Evolutionary conservation across 495 filamentous ascomycete genomes (phyloP), one percentile per base, ranked within the genome.

Genomic region (Tricharina praecox): DNA sequence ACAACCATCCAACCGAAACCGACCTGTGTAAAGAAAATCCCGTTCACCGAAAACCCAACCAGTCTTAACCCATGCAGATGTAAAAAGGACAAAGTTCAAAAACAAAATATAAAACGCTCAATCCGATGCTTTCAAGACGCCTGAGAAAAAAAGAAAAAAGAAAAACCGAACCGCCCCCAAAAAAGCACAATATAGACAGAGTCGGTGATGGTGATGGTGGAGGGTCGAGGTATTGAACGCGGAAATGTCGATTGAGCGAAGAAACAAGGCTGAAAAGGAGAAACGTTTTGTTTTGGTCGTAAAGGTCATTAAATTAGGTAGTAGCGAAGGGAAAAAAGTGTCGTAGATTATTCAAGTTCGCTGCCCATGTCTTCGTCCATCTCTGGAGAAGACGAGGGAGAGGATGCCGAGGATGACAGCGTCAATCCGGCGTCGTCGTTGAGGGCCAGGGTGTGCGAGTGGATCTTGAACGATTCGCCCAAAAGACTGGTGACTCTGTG

Each of bases 401-500:
- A 48, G 13, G 42, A 25, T 45, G 38, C 38, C 13, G 58, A 60
- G 15, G 57, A 59, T 9, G 58, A 60, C 47, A 58, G 50, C 4
- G 56, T 59, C 50, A 61, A 53, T 25, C 58, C 58, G 36, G 51
- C 83, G 60, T 94, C 92, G 56, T 93, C 86, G 63, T 93, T 94
- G 62, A 90, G 85, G 36, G 83, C 74, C 18, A 97, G 76, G 43
- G 90, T 86, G 65, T 96, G 85, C 13, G 90, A 81, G 66, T 95
- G 87, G 48, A 94, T 79, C 60, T 90, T 86, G 76, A 96, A 97
- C 39, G 90, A 86, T 63, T 96, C 92, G 62, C 90, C 90, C 82
- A 97, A 92, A 26, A 96, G 73, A 62, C 90, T 84, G 55, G 88
- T 95, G 62, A 97, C 94, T 51, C 90, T 97, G 50, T 40, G 11